Evolutionary conservation across 2,329 filamentous ascomycete species (phyloP), one percentile per base, ranked within the genome.

Genomic region (Sporothrix brasiliensis): DNA sequence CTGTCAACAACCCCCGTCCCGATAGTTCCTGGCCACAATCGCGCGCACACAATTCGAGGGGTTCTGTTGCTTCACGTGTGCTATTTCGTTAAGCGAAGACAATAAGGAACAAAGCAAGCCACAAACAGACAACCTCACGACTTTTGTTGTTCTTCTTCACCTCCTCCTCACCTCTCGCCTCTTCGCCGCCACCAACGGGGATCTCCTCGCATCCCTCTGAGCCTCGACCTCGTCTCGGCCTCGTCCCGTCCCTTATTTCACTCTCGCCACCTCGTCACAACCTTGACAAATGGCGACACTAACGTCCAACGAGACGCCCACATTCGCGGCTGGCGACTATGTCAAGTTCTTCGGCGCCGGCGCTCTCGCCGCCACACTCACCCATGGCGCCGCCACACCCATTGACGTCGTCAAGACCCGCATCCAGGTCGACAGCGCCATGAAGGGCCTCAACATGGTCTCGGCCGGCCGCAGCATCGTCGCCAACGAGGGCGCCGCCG

Each of bases 391-490:
- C n/a, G 84, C 82, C 14, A 86, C 84, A 5, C 84, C 84, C 58
- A 86, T 83, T 73, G 82, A 82, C 78, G 94, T 93, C 79, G 91
- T 96, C 83, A 96, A 96, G 87, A 96, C 93, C 76, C 88, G 92
- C 77, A 94, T 96, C 80, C 92, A 96, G 83, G 91, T 96, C 79
- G 92, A 96, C 82, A 92, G 93, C 77, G 86, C 84, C 75, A 90
- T 92, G 81, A 95, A 95, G 84, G 93, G 94, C 82, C 86, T 87
- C 77, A 93, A 93, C 80, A 89, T 96, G 86, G 84, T 95, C 79
- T 88, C 89, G 78, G 91, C 91, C 70, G 93, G 90, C 81, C 87
- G 88, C 74, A 88, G 92, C 80, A 92, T 96, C 81, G 87, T 95
- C 77, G 84, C 85, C 75, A 90, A 88, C 74, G 92, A 96, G 82